These are phyloP conservation scores for Plectranthus barbatus DNA, from an alignment of 257 asterid genomes.

Conservation along the genomic window DNA sequence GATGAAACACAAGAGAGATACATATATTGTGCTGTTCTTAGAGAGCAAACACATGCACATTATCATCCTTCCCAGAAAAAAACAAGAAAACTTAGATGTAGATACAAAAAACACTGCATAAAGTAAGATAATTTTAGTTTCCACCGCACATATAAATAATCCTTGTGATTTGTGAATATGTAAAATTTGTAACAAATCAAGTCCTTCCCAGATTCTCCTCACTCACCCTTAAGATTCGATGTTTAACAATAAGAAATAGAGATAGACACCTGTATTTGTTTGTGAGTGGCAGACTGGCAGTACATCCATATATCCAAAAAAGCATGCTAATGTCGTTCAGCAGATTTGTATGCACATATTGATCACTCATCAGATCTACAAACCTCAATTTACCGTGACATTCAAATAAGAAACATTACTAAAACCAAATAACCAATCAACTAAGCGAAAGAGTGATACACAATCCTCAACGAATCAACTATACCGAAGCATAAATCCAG, in stretches of 20 bases:
- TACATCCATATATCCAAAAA: no score
- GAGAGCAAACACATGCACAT: background rate
- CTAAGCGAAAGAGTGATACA: background rate
- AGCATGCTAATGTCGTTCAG: no score
- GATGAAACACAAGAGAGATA: background rate
- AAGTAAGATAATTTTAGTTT: background rate
- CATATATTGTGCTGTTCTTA: background rate
- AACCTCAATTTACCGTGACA: no score
- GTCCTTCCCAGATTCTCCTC: background rate
- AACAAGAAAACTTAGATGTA: background rate
- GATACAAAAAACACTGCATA: background rate
- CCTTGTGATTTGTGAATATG: no score
- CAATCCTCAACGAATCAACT: background rate
- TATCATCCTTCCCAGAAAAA: background rate
- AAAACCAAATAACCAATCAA: constrained; percentile 12
- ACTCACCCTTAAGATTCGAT: background rate
- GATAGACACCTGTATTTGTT: no score
- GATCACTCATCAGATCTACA: no score
- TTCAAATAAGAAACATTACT: background rate
- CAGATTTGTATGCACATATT: no score
- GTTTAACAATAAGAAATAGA: no score
- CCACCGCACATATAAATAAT: background rate
- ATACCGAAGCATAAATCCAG: background rate
- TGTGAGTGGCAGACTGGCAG: no score
- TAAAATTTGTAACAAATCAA: background rate